Evolutionary conservation across 306 rosid species (phyloP), one percentile per base, ranked within the genome.

Genomic region (Hylodesmum podocarpum): DNA sequence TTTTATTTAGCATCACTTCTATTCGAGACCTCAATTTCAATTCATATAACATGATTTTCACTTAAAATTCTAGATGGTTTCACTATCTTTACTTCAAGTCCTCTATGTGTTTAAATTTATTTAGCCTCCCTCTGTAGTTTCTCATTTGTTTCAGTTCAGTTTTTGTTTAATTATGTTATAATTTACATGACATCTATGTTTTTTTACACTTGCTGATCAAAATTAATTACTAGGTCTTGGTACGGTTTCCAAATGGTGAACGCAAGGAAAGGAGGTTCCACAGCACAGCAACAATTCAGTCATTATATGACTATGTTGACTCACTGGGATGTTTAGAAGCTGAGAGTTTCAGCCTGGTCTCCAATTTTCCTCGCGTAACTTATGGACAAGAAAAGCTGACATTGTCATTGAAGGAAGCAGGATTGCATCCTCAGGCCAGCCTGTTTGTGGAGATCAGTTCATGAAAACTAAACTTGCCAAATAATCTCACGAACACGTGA

Each of bases 261-360:
- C 97, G 99, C 80, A 89, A 88, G 89, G 98, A 85, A 70, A 91
- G 99, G 88, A 89, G 98, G 87, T 96, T 96, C 73, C 78, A 89
- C 75, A 82, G 88, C 81, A 89, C 87, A 6, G 79, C 80, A 28
- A 83, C 84, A 54, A 91, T 96, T 71, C 97, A 96, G 69, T 57
- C 90, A 25, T 70, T 92, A 22, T 96, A 96, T 70, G 98, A 96
- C 76, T 96, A 89, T 12, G 98, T 96, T 9, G 99, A 92, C 73
- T 92, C 99, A 28, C 72, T 96, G 90, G 98, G 89, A 36, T 84
- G 92, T 81, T 79, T 88, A 71, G 96, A 88, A 34, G 80, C 79
- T 2, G 93, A 89, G 59, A 75, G 64, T 83, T 96, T 87, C 85
- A 87, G 89, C 77, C 89, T 96, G 7, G 98, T 96, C 44, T 92